Evolutionary conservation across 805 yeast species (phyloP).

Genomic region (Sporopachydermia lactativora): DNA sequence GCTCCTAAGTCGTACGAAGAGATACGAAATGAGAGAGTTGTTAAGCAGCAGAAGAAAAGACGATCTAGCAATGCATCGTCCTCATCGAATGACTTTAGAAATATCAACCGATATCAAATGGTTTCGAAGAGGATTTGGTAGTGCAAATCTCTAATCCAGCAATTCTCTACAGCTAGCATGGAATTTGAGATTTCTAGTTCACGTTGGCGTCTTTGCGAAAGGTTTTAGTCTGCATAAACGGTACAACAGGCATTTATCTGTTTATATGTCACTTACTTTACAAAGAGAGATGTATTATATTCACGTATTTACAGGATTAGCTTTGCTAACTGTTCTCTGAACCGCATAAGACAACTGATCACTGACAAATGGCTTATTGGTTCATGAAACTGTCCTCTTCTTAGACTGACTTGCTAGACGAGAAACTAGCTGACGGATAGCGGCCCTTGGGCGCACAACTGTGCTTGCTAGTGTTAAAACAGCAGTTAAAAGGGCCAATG

Average conservation of each 20-base stretch:
- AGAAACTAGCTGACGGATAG: slow-evolving; percentile 5
- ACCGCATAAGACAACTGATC: too few species aligned
- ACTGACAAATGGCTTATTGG: too few species aligned
- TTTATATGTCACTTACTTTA: too few species aligned
- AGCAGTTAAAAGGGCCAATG: slow-evolving; percentile 73
- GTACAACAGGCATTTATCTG: too few species aligned
- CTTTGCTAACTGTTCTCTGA: not conserved
- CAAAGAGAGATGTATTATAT: too few species aligned
- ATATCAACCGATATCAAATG: slow-evolving; percentile 56
- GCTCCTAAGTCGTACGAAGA: slow-evolving; percentile 12
- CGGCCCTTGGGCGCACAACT: slow-evolving; percentile 4
- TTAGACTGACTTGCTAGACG: slow-evolving; percentile 6
- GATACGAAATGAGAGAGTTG: slow-evolving; percentile 14
- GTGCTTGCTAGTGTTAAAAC: slow-evolving; percentile 41
- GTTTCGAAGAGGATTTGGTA: slow-evolving; percentile 67
- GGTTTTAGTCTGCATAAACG: too few species aligned
- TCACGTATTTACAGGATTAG: not conserved
- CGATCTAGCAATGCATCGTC: too few species aligned
- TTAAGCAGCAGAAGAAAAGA: slow-evolving; percentile 16
- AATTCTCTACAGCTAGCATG: too few species aligned
- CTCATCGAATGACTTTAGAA: slow-evolving; percentile 29
- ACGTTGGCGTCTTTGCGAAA: too few species aligned
- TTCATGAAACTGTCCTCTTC: too few species aligned
- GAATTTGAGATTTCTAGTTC: too few species aligned
- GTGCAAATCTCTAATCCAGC: too few species aligned